Conservation (phyloP, 768 basidiomycete species). For the Mycena sanguinolenta region DNA sequence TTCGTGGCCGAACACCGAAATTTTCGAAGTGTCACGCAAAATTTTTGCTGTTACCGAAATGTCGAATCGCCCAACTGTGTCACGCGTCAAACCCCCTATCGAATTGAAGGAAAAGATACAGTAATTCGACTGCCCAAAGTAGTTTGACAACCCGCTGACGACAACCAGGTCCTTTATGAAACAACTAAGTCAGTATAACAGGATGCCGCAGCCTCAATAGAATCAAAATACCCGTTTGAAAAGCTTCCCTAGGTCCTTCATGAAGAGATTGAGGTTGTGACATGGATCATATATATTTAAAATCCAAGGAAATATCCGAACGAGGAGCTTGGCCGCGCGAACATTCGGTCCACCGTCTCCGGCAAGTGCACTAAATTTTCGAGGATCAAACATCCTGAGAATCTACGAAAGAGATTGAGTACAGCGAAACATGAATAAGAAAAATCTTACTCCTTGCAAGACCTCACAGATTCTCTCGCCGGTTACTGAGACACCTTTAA, state of each 20-base stretch:
- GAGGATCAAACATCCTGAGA: slow-evolving; percentile 25
- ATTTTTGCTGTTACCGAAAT: no score
- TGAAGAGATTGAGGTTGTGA: slow-evolving; percentile 44
- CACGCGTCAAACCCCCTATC: no score
- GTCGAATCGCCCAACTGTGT: no score
- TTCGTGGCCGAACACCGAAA: no score
- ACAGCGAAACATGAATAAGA: not conserved
- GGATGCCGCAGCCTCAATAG: no score
- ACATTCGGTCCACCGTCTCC: slow-evolving; percentile 47
- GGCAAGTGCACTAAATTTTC: slow-evolving; percentile 38
- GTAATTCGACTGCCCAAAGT: slow-evolving; percentile 46
- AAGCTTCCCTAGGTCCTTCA: slow-evolving; percentile 46
- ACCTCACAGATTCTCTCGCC: slow-evolving; percentile 33
- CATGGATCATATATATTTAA: slow-evolving; percentile 48
- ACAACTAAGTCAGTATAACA: no score
- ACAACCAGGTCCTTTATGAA: slow-evolving; percentile 33
- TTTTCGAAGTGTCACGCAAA: no score
- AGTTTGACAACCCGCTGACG: slow-evolving; percentile 42
- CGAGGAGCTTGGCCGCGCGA: slow-evolving; percentile 33
- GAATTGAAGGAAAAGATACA: no score
- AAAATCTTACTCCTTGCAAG: slow-evolving; percentile 13
- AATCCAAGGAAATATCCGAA: slow-evolving; percentile 41
- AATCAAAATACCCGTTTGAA: slow-evolving; percentile 41
- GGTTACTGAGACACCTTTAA: slow-evolving; percentile 42
- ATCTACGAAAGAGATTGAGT: slow-evolving; percentile 23